A percentile compares a stretch with the other conserved stretches of the same genome.
These are phyloP conservation scores for Alternaria gansuensis DNA, from an alignment of 2,329 filamentous ascomycete genomes.

Conservation along the genomic window DNA sequence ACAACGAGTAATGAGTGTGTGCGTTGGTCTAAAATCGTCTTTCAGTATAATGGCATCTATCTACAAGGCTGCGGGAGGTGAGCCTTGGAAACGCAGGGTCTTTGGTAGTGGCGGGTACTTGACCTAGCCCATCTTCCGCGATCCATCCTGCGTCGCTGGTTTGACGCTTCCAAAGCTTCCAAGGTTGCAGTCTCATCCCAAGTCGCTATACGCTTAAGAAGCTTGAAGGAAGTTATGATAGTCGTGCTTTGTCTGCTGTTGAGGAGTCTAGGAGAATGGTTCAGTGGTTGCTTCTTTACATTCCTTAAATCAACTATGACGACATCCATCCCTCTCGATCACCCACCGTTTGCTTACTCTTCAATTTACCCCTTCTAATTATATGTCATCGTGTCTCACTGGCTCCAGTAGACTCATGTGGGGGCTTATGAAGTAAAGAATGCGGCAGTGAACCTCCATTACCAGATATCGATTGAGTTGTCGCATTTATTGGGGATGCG, in stretches of 20 bases:
- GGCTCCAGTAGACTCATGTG: slow-evolving; percentile 14
- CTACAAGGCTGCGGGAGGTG: not conserved
- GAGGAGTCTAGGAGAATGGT: not conserved
- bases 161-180: slow-evolving; percentile 2
- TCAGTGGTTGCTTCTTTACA: not conserved
- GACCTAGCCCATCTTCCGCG: slow-evolving; percentile 2
- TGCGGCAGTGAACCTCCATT: not conserved
- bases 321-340: not conserved
- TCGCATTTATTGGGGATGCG: not conserved
- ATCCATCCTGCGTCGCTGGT: not conserved
- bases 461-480: not conserved
- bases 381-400: not conserved
- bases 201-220: not conserved
- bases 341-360: not conserved
- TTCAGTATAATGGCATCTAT: not conserved
- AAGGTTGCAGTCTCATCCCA: not conserved
- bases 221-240: not conserved
- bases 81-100: slow-evolving; percentile 5
- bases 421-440: slow-evolving; percentile 24
- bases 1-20: not conserved
- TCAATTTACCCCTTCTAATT: not conserved
- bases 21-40: not conserved
- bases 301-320: slow-evolving; percentile 1
- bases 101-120: slow-evolving; percentile 9
- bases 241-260: not conserved